A percentile compares a stretch with the other conserved stretches of the same genome.
These are phyloP conservation scores for Cyclotella cryptica DNA, from an alignment of 108 stramenopile species.

Conservation along the genomic window DNA sequence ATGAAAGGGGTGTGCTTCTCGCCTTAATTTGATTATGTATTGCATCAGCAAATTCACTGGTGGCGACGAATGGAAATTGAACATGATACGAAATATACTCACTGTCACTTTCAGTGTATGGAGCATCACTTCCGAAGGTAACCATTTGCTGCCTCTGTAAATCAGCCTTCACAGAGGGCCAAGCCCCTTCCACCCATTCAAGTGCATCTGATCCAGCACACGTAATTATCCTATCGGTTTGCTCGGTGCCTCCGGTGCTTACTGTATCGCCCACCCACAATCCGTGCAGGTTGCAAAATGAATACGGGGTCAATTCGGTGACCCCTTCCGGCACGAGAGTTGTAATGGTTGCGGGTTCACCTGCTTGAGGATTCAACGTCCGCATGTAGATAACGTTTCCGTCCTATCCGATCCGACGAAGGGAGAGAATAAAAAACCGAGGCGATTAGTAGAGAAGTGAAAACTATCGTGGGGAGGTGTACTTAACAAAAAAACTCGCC, in stretches of 20 bases:
- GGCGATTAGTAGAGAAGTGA: too few species aligned
- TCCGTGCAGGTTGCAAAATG: slow-evolving; percentile 33
- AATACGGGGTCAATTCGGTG: slow-evolving; percentile 25
- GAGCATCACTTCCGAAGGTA: slow-evolving; percentile 13
- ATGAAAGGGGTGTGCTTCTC: slow-evolving; percentile 38
- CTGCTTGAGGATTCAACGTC: slow-evolving; percentile 13
- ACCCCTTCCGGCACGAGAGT: slow-evolving; percentile 26
- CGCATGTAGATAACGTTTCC: slow-evolving; percentile 17
- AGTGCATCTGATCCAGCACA: background rate
- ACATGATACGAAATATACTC: slow-evolving; percentile 4
- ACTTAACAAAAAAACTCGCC: slow-evolving; percentile 2
- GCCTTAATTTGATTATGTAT: slow-evolving; percentile 7
- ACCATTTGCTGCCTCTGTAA: slow-evolving; percentile 15
- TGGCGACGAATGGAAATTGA: background rate
- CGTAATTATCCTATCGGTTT: background rate
- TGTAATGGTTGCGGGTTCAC: slow-evolving; percentile 1
- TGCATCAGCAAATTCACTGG: background rate
- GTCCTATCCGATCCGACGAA: slow-evolving; percentile 11
- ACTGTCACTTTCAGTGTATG: slow-evolving; percentile 22
- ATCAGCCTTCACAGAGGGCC: slow-evolving; percentile 36
- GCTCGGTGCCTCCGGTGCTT: background rate
- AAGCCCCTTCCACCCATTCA: background rate
- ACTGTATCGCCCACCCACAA: slow-evolving; percentile 31
- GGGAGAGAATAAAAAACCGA: too few species aligned
- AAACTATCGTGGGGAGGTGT: background rate